Conservation (phyloP, 768 basidiomycete genomes). For the Termitomyces titanicus region DNA sequence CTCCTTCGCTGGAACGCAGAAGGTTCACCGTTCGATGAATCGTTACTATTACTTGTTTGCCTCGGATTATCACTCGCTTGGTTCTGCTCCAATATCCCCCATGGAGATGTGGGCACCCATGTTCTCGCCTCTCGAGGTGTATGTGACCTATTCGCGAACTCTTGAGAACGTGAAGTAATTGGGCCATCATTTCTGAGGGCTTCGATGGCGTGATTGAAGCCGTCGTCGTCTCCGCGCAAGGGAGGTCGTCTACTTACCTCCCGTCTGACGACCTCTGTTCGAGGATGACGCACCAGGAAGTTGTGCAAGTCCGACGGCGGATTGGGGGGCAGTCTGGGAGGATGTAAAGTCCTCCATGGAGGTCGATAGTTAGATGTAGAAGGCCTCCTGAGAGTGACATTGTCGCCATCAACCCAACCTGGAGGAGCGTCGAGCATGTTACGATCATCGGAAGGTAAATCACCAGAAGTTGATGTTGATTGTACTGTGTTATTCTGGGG, state of each 20-base stretch:
- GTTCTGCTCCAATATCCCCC: constrained; percentile 11
- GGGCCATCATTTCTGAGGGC: constrained; percentile 28
- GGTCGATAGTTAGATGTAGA: background rate
- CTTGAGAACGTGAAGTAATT: constrained; percentile 25
- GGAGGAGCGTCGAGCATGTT: background rate
- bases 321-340: background rate
- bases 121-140: constrained; percentile 8
- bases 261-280: constrained; percentile 25
- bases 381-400: background rate
- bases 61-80: background rate
- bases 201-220: constrained; percentile 27
- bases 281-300: constrained; percentile 20
- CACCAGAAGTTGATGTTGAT: background rate
- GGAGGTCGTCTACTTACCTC: constrained; percentile 12
- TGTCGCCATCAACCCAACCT: background rate
- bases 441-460: background rate
- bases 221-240: constrained; percentile 17
- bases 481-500: background rate
- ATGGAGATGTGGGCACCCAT: constrained; percentile 4
- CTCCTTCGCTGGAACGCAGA: constrained; percentile 1
- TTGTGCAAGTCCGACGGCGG: constrained; percentile 18
- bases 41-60: background rate
- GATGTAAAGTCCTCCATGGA: constrained; percentile 2
- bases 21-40: background rate
- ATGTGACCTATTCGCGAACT: constrained; percentile 25